phyloP scores from a whole-genome alignment of 2,329 filamentous ascomycete species.

The Dactylonectria macrodidyma region DNA sequence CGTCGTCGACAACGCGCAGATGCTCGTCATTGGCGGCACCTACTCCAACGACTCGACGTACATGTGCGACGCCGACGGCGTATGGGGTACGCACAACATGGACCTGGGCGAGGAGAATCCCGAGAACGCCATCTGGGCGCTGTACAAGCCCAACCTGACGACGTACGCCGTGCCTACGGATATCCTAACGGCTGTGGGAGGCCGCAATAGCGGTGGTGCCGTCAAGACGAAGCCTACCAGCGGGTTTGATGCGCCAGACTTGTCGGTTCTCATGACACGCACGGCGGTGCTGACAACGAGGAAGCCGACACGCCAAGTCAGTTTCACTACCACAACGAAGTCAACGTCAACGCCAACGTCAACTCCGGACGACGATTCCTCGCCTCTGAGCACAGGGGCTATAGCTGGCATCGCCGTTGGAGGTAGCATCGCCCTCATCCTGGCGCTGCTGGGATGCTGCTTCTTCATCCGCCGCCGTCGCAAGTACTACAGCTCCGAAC shows the following conservation, averaged over 20 bases:
- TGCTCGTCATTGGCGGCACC: conserved; percentile 28
- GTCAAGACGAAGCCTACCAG: neutral
- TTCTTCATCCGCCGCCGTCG: conserved; percentile 13
- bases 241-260: conserved; percentile 17
- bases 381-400: conserved; percentile 14
- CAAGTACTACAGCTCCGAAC: neutral
- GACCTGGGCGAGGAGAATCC: conserved; percentile 20
- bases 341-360: neutral
- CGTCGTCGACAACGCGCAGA: conserved; percentile 25
- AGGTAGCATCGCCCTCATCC: neutral
- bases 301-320: conserved; percentile 20
- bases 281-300: conserved; percentile 1
- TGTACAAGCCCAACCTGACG: conserved; percentile 19
- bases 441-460: neutral
- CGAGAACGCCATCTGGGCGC: conserved; percentile 22
- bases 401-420: conserved; percentile 25
- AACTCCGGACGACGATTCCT: neutral
- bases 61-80: conserved; percentile 9
- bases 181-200: conserved; percentile 12
- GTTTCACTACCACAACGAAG: neutral
- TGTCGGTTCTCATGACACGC: conserved; percentile 14
- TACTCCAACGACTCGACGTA: conserved; percentile 20
- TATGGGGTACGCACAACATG: conserved; percentile 26
- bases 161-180: conserved; percentile 19
- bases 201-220: conserved; percentile 15